Evolutionary conservation across 768 basidiomycete genomes (phyloP).

Genomic region (Mrakia blollopis): DNA sequence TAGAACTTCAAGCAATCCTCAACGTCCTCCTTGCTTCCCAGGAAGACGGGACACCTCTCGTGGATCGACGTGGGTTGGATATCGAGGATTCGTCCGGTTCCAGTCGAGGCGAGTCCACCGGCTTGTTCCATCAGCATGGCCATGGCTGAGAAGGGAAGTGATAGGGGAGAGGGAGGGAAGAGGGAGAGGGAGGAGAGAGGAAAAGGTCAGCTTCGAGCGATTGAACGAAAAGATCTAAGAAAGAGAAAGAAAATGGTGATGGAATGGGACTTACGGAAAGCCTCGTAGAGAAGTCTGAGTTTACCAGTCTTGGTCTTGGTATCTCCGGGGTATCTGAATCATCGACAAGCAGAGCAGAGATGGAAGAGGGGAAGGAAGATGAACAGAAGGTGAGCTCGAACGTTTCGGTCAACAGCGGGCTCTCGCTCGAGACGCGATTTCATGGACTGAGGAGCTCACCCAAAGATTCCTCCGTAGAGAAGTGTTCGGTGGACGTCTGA

Average conservation of each 20-base stretch:
- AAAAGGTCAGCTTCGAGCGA: constrained; percentile 41
- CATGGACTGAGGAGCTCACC: not conserved
- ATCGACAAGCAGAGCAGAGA: not conserved
- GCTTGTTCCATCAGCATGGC: constrained; percentile 55
- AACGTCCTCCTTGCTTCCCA: constrained; percentile 91
- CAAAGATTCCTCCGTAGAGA: constrained; percentile 96
- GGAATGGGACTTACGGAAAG: constrained; percentile 57
- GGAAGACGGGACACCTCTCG: constrained; percentile 85
- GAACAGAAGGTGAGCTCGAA: not conserved
- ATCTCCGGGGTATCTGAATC: constrained; percentile 71
- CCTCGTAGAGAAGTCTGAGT: constrained; percentile 89
- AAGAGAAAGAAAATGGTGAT: not conserved
- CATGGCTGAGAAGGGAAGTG: constrained; percentile 24
- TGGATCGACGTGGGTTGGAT: constrained; percentile 82
- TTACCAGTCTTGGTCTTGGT: constrained; percentile 97
- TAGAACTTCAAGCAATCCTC: constrained; percentile 50
- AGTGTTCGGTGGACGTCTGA: constrained; percentile 66
- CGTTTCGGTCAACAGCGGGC: not conserved
- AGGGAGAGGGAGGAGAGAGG: constrained; percentile 1
- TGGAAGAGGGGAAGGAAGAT: not conserved
- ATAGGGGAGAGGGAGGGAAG: not conserved
- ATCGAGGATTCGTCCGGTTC: constrained; percentile 87
- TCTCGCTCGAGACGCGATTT: not conserved
- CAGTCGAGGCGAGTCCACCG: constrained; percentile 93
- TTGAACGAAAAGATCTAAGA: not conserved